Percentiles rank a stretch among this genome's conserved stretches.
phyloP scores from a whole-genome alignment of 805 yeast species.

The Torulaspora franciscae region DNA sequence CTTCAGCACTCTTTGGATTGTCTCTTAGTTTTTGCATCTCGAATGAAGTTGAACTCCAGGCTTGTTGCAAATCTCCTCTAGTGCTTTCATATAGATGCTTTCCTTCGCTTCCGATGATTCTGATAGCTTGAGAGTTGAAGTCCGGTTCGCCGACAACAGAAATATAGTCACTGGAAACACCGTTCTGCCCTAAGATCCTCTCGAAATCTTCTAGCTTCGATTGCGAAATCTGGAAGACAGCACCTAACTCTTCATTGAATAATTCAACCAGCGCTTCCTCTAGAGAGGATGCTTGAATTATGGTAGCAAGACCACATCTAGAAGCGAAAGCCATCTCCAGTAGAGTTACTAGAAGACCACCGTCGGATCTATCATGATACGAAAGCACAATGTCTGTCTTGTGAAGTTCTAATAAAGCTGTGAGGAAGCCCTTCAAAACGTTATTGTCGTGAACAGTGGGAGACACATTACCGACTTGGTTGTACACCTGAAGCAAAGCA shows the following conservation, averaged over 20 bases:
- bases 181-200: slow-evolving; percentile 50
- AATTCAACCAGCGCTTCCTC: slow-evolving; percentile 50
- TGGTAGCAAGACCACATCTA: slow-evolving; percentile 71
- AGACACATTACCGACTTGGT: slow-evolving; percentile 73
- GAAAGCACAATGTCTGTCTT: slow-evolving; percentile 63
- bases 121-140: slow-evolving; percentile 46
- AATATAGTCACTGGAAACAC: slow-evolving; percentile 52
- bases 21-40: slow-evolving; percentile 89
- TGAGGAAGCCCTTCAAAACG: slow-evolving; percentile 63
- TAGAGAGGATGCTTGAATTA: slow-evolving; percentile 36
- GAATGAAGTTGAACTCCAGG: slow-evolving; percentile 86
- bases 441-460: slow-evolving; percentile 76
- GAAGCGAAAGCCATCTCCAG: slow-evolving; percentile 97
- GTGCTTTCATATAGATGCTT: slow-evolving; percentile 44
- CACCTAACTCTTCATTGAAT: slow-evolving; percentile 93
- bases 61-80: slow-evolving; percentile 69
- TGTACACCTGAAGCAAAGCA: slow-evolving; percentile 89
- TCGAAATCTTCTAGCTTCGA: slow-evolving; percentile 52
- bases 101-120: slow-evolving; percentile 44
- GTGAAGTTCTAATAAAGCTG: slow-evolving; percentile 69
- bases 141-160: slow-evolving; percentile 67
- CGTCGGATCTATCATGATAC: slow-evolving; percentile 95
- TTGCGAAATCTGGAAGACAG: slow-evolving; percentile 79
- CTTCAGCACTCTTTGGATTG: slow-evolving; percentile 84
- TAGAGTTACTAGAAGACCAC: slow-evolving; percentile 83